phyloP scores from a whole-genome alignment of 2,329 filamentous ascomycete genomes.

The Aureobasidium sp. region DNA sequence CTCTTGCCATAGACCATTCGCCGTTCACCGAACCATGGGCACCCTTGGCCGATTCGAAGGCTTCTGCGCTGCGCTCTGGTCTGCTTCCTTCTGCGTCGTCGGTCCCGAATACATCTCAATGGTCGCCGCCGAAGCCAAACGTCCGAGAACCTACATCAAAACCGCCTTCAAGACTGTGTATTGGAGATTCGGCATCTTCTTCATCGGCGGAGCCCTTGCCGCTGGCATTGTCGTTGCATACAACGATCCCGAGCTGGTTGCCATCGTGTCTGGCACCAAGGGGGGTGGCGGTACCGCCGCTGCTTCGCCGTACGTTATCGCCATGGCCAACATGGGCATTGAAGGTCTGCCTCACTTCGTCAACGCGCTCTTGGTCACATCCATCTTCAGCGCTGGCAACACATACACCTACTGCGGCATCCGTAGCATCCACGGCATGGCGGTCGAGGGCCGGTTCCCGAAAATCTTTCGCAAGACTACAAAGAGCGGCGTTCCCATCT shows the following conservation, averaged over 20 bases:
- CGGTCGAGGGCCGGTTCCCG: slow-evolving; percentile 47
- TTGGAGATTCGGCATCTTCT: slow-evolving; percentile 42
- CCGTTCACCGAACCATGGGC: slow-evolving; percentile 22
- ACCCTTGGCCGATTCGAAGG: slow-evolving; percentile 24
- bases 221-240: slow-evolving; percentile 36
- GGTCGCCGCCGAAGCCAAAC: slow-evolving; percentile 43
- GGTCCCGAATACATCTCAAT: slow-evolving; percentile 45
- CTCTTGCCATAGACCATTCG: slow-evolving; percentile 26
- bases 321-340: slow-evolving; percentile 40
- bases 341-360: slow-evolving; percentile 37
- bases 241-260: slow-evolving; percentile 25
- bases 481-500: slow-evolving; percentile 52
- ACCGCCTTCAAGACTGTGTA: slow-evolving; percentile 45
- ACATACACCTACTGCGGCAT: slow-evolving; percentile 50
- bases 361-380: slow-evolving; percentile 39
- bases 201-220: slow-evolving; percentile 41
- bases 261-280: slow-evolving; percentile 21
- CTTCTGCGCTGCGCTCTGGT: slow-evolving; percentile 30
- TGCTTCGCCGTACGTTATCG: slow-evolving; percentile 34
- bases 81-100: slow-evolving; percentile 41
- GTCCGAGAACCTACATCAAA: slow-evolving; percentile 41
- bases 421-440: slow-evolving; percentile 47
- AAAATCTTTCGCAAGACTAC: slow-evolving; percentile 52
- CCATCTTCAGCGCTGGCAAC: slow-evolving; percentile 51
- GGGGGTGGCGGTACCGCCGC: slow-evolving; percentile 22